Evolutionary conservation across 345 rosid genomes (phyloP).

Genomic region (Barbarea vulgaris): DNA sequence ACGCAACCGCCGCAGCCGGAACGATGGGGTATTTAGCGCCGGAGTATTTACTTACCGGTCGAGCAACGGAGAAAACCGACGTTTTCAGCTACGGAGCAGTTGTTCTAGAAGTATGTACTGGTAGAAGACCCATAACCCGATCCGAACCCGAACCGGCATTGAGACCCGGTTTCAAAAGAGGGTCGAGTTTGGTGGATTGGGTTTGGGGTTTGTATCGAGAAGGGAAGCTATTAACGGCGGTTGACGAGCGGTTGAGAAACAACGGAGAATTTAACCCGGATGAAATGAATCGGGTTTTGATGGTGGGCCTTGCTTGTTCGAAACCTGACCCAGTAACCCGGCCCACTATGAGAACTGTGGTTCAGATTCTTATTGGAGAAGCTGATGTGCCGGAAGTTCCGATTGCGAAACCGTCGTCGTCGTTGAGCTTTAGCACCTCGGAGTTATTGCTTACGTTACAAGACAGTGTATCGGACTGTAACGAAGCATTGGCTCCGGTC

Average conservation of each 20-base stretch:
- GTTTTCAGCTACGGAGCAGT: constrained; percentile 94
- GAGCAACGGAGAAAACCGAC: constrained; percentile 90
- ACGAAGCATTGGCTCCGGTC: constrained; percentile 50
- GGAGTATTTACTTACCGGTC: constrained; percentile 83
- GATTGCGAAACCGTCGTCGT: constrained; percentile 69
- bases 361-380: constrained; percentile 90
- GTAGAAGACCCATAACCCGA: constrained; percentile 82
- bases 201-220: constrained; percentile 91
- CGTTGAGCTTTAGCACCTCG: constrained; percentile 85
- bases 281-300: constrained; percentile 66
- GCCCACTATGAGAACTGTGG: constrained; percentile 84
- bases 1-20: constrained; percentile 94
- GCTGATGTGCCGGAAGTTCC: constrained; percentile 87
- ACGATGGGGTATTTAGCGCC: constrained; percentile 99
- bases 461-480: constrained; percentile 88
- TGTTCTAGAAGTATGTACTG: constrained; percentile 83
- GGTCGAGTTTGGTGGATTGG: constrained; percentile 91
- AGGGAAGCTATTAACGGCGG: constrained; percentile 66
- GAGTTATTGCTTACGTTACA: constrained; percentile 76
- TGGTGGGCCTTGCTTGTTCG: constrained; percentile 91
- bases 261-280: constrained; percentile 57
- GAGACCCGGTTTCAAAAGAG: constrained; percentile 39
- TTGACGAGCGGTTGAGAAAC: constrained; percentile 58
- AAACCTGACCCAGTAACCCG: constrained; percentile 86
- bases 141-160: constrained; percentile 29